A percentile compares a stretch with the other conserved stretches of the same genome.
Conservation (phyloP, 805 yeast species). For the Spathaspora sp. region DNA sequence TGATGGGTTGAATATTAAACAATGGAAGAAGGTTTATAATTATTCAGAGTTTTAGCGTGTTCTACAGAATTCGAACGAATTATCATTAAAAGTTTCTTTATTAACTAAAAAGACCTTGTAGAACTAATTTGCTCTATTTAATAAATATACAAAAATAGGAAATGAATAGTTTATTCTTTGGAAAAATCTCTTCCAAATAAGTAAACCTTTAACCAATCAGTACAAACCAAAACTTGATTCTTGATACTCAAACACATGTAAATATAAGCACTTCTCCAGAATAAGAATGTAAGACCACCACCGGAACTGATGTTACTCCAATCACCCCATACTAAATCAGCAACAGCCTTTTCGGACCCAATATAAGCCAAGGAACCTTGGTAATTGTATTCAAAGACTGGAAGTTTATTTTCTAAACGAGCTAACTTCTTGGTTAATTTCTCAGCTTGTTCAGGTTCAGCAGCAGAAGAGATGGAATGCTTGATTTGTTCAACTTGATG, state of each 20-base stretch:
- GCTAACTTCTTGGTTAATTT: slow-evolving; percentile 45
- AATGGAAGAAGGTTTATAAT: slow-evolving; percentile 45
- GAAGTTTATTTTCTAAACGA: slow-evolving; percentile 39
- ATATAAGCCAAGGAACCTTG: slow-evolving; percentile 93
- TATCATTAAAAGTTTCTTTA: no score
- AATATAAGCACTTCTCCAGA: slow-evolving; percentile 94
- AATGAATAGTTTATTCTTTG: slow-evolving; percentile 49
- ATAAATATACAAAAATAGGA: neutral
- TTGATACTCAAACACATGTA: slow-evolving; percentile 88
- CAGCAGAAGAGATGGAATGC: slow-evolving; percentile 33
- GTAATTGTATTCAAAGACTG: slow-evolving; percentile 77
- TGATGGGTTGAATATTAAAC: slow-evolving; percentile 58
- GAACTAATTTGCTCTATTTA: neutral
- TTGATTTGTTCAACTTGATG: slow-evolving; percentile 59
- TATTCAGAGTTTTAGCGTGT: neutral
- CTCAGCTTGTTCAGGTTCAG: slow-evolving; percentile 41
- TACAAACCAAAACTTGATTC: slow-evolving; percentile 78
- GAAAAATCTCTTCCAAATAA: slow-evolving; percentile 93
- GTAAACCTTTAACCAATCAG: slow-evolving; percentile 87
- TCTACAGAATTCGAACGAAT: no score
- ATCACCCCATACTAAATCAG: slow-evolving; percentile 78
- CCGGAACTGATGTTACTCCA: slow-evolving; percentile 79
- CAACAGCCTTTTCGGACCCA: slow-evolving; percentile 91
- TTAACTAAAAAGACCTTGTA: neutral
- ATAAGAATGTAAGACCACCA: slow-evolving; percentile 82